A percentile compares a stretch with the other conserved stretches of the same genome.
These are phyloP conservation scores for Coemansia sp. DNA, from an alignment of 192 early-diverging fungal genomes.

Conservation along the genomic window DNA sequence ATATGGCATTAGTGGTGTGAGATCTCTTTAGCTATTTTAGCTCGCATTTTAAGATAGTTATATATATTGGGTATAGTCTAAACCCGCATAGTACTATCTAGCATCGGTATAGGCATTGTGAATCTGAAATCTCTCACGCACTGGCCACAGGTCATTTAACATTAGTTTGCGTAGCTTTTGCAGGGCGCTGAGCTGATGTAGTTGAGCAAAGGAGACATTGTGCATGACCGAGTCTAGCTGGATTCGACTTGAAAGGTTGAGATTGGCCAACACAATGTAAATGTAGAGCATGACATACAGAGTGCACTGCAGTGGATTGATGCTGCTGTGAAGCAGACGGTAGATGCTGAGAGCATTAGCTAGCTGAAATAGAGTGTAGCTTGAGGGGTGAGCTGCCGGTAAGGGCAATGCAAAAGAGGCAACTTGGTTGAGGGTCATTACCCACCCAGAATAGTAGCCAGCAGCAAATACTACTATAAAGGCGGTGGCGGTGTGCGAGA, in stretches of 20 bases:
- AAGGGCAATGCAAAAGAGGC: conserved; percentile 6
- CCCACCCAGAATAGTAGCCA: conserved; percentile 3
- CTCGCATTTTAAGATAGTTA: too few species aligned
- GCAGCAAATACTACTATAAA: conserved; percentile 7
- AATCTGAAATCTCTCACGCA: conserved; percentile 24
- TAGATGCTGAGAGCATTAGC: conserved; percentile 14
- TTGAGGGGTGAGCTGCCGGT: background rate
- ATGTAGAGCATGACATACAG: background rate
- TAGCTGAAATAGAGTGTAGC: conserved; percentile 11
- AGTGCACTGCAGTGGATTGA: background rate
- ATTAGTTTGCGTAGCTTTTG: conserved; percentile 13
- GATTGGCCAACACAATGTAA: conserved; percentile 9
- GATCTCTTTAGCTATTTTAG: too few species aligned
- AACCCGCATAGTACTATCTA: too few species aligned
- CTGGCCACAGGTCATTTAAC: conserved; percentile 18
- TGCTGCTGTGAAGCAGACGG: background rate
- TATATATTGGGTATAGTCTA: too few species aligned
- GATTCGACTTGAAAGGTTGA: background rate
- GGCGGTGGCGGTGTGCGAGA: background rate
- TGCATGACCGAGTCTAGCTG: background rate
- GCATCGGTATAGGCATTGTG: conserved; percentile 10
- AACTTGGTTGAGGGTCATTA: background rate
- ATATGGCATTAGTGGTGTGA: too few species aligned
- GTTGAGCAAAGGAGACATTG: conserved; percentile 5
- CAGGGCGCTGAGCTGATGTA: conserved; percentile 18